These are phyloP conservation scores for Dalbergia cochinchinensis DNA, from an alignment of 306 rosid genomes.

Conservation along the genomic window DNA sequence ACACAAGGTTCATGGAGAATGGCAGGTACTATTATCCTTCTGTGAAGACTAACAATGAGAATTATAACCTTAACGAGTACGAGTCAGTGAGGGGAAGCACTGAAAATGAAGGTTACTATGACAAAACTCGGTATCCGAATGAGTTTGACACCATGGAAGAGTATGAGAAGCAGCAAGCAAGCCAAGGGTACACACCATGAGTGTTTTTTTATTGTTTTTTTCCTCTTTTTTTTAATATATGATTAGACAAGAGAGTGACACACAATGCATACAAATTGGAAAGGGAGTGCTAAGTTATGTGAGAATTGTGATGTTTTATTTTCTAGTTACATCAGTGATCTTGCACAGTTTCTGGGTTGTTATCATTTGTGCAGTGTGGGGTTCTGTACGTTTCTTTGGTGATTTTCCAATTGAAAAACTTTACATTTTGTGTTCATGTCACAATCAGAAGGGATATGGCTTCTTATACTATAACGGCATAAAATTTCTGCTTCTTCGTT, in stretches of 20 bases:
- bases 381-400: not conserved
- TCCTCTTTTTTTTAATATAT: not conserved
- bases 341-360: slow-evolving; percentile 40
- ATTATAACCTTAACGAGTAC: slow-evolving; percentile 46
- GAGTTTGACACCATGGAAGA: slow-evolving; percentile 84
- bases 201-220: not conserved
- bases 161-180: slow-evolving; percentile 70
- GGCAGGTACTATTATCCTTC: slow-evolving; percentile 55
- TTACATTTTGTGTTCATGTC: slow-evolving; percentile 26
- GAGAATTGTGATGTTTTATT: slow-evolving; percentile 43
- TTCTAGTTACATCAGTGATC: slow-evolving; percentile 44
- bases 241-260: slow-evolving; percentile 10
- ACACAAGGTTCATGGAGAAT: slow-evolving; percentile 75
- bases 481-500: not conserved
- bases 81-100: slow-evolving; percentile 52
- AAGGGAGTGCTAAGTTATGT: slow-evolving; percentile 31
- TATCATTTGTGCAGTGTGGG: slow-evolving; percentile 46
- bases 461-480: not conserved
- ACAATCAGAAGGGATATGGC: slow-evolving; percentile 25
- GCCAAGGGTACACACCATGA: slow-evolving; percentile 64
- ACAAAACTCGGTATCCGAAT: slow-evolving; percentile 50
- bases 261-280: slow-evolving; percentile 28
- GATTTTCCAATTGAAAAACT: slow-evolving; percentile 16
- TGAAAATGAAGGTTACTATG: slow-evolving; percentile 47
- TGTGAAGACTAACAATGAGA: slow-evolving; percentile 44